Percentiles rank a stretch among this genome's conserved stretches.
These are phyloP conservation scores for Termitomyces eurrhizus DNA, from an alignment of 768 basidiomycete genomes.

Conservation along the genomic window DNA sequence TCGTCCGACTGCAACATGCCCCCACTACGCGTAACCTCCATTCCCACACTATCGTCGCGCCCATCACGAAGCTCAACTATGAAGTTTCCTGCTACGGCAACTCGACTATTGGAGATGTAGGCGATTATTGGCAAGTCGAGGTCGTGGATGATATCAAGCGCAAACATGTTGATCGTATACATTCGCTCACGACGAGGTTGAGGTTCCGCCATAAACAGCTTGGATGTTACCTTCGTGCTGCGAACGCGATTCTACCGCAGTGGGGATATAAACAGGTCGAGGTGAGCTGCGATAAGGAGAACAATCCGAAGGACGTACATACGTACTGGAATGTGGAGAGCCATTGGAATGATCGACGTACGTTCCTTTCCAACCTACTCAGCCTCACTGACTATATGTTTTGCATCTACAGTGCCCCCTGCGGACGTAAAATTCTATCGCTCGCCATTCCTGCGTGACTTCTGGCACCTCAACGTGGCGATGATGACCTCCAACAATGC, in stretches of 20 bases:
- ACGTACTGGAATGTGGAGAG: conserved; percentile 99
- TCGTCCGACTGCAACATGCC: conserved; percentile 75
- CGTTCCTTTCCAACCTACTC: conserved; percentile 28
- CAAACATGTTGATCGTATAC: conserved; percentile 57
- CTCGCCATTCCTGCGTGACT: conserved; percentile 93
- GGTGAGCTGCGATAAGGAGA: conserved; percentile 89
- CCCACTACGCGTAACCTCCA: conserved; percentile 90
- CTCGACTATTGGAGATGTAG: conserved; percentile 75
- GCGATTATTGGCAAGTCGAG: conserved; percentile 92
- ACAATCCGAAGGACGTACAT: conserved; percentile 73
- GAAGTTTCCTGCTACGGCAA: conserved; percentile 97
- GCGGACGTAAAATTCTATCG: conserved; percentile 81
- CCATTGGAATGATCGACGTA: conserved; percentile 94
- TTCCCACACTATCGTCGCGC: conserved; percentile 85
- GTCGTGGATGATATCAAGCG: conserved; percentile 86
- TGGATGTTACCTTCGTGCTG: conserved; percentile 88
- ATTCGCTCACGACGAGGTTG: conserved; percentile 87
- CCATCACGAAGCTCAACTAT: conserved; percentile 81
- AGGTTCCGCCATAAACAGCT: conserved; percentile 74
- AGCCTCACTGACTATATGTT: background rate
- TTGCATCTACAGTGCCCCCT: conserved; percentile 58
- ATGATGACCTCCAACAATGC: conserved; percentile 99
- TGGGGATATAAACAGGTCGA: conserved; percentile 99
- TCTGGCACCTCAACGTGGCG: conserved; percentile 98
- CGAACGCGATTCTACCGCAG: conserved; percentile 86